These are phyloP conservation scores for Phytophthora vignae DNA, from an alignment of 352 stramenopile genomes.

Conservation along the genomic window DNA sequence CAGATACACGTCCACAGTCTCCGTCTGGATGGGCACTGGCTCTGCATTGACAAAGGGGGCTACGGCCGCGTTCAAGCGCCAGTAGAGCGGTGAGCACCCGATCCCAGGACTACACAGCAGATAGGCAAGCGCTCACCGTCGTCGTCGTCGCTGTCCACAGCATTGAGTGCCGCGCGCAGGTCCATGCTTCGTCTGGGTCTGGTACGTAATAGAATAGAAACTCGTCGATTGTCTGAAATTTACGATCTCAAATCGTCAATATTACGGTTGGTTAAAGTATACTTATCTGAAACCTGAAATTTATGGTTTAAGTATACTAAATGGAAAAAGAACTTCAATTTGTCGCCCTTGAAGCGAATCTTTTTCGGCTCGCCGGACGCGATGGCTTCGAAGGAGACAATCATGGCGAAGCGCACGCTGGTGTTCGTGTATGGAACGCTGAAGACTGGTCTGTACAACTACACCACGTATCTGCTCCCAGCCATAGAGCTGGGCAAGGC, in stretches of 20 bases:
- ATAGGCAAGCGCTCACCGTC: constrained; percentile 18
- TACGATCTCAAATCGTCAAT: neutral
- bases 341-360: neutral
- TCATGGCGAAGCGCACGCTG: constrained; percentile 35
- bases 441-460: constrained; percentile 81
- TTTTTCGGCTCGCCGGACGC: neutral
- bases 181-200: constrained; percentile 17
- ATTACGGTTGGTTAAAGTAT: too few relatives aligned
- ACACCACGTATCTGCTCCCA: constrained; percentile 66
- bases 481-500: constrained; percentile 60
- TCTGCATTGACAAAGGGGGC: constrained; percentile 10
- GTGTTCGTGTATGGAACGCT: constrained; percentile 88
- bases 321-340: too few relatives aligned
- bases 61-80: neutral
- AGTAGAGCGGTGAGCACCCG: neutral
- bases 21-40: constrained; percentile 45
- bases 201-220: too few relatives aligned
- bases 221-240: too few relatives aligned
- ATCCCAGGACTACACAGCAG: neutral
- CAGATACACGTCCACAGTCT: constrained; percentile 81
- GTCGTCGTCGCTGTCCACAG: constrained; percentile 33
- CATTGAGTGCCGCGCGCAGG: constrained; percentile 34
- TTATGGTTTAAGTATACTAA: too few relatives aligned
- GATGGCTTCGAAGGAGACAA: constrained; percentile 13
- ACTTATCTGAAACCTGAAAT: too few relatives aligned